Evolutionary conservation across 2,329 filamentous ascomycete species (phyloP).

Genomic region (Chaetomium globosum): DNA sequence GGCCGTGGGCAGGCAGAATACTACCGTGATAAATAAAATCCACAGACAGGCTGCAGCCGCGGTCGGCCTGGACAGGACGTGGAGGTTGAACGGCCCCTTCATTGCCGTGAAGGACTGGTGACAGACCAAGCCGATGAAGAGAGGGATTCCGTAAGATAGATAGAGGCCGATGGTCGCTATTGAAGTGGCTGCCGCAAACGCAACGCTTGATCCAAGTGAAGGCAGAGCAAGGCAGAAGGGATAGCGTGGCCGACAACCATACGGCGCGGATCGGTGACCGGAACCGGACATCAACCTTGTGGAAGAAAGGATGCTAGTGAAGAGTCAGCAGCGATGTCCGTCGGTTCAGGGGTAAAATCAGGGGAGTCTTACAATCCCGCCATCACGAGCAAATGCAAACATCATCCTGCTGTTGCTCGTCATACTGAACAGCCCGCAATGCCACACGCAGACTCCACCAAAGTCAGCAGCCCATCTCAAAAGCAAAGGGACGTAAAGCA

Average conservation of each 20-base stretch:
- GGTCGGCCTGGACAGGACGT: conserved; percentile 49
- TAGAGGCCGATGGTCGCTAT: conserved; percentile 63
- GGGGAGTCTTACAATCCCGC: conserved; percentile 49
- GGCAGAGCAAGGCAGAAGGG: conserved; percentile 59
- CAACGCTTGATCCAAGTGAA: conserved; percentile 57
- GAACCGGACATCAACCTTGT: conserved; percentile 55
- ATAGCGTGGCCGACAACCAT: conserved; percentile 57
- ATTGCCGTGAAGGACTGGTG: conserved; percentile 50
- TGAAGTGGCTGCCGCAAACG: conserved; percentile 60
- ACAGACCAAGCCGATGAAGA: conserved; percentile 57
- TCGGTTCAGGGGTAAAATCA: neutral
- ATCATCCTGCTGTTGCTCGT: conserved; percentile 62
- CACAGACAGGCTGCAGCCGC: conserved; percentile 53
- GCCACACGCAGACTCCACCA: conserved; percentile 57
- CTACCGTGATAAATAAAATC: conserved; percentile 58
- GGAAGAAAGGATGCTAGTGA: conserved; percentile 53
- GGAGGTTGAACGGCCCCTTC: conserved; percentile 60
- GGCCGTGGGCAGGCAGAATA: conserved; percentile 59
- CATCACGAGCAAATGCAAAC: conserved; percentile 60
- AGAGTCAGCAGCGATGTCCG: neutral
- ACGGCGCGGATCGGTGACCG: conserved; percentile 55
- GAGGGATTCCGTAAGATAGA: conserved; percentile 60
- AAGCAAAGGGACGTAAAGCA: too few species aligned
- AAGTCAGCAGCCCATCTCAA: conserved; percentile 11
- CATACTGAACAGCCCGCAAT: conserved; percentile 61